Conservation (phyloP, 257 asterid species). For the Ophiorrhiza pumila region DNA sequence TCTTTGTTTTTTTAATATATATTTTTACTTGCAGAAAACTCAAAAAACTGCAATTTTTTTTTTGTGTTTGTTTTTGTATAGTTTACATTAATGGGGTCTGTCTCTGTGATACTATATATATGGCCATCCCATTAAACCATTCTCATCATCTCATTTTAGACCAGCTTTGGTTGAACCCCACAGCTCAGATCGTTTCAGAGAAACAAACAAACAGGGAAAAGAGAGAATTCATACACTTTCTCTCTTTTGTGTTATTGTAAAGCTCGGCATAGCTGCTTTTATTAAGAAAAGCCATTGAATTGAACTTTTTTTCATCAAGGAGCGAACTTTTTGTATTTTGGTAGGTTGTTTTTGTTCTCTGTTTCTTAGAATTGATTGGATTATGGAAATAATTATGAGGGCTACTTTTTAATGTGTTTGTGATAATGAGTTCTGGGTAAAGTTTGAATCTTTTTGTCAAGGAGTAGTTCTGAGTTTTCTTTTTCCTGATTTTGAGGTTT, state of each 20-base stretch:
- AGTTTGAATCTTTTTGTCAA: not conserved
- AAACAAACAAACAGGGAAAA: not conserved
- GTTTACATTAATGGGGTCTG: not conserved
- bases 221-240: not conserved
- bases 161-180: not conserved
- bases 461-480: too few relatives aligned
- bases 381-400: not conserved
- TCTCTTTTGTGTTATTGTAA: not conserved
- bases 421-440: not conserved
- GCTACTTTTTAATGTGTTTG: not conserved
- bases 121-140: not conserved
- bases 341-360: slow-evolving; percentile 9
- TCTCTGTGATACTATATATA: not conserved
- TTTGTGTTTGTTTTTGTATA: not conserved
- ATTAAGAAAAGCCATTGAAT: not conserved
- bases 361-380: not conserved
- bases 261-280: not conserved
- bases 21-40: not conserved
- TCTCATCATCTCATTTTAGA: slow-evolving; percentile 4
- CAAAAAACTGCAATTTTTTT: too few relatives aligned
- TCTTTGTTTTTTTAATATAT: not conserved
- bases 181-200: not conserved
- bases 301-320: not conserved
- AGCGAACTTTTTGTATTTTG: slow-evolving; percentile 5
- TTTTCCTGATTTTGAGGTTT: not conserved